phyloP scores from a whole-genome alignment of 805 yeast genomes.

The Schizosaccharomyces lindneri region DNA sequence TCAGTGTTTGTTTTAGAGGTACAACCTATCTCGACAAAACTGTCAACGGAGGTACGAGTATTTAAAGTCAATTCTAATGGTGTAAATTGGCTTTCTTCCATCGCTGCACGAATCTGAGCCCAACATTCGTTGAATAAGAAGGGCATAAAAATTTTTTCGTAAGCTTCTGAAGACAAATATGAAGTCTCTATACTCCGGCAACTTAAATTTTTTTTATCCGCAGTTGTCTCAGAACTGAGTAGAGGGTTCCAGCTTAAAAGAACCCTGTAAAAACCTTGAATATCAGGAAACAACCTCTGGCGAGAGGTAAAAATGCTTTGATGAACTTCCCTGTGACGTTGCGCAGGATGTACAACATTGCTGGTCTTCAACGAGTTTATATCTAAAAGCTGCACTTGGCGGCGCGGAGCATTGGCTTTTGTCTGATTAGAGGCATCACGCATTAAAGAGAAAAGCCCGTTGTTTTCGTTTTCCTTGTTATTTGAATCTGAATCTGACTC shows the following conservation, averaged over 20 bases:
- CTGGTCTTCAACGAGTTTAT: background rate
- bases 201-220: background rate
- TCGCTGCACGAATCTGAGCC: slow-evolving; percentile 63
- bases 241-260: background rate
- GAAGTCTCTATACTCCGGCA: background rate
- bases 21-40: slow-evolving; percentile 67
- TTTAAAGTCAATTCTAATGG: slow-evolving; percentile 32
- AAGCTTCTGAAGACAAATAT: slow-evolving; percentile 24
- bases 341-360: background rate
- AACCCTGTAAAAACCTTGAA: background rate
- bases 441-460: background rate
- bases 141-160: slow-evolving; percentile 50
- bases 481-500: background rate
- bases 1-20: slow-evolving; percentile 29
- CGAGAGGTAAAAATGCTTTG: background rate
- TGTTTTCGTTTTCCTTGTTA: background rate
- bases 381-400: background rate
- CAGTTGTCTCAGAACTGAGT: background rate
- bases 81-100: slow-evolving; percentile 31
- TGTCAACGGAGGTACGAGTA: slow-evolving; percentile 58
- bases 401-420: background rate
- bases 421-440: background rate
- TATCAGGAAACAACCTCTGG: background rate
- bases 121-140: slow-evolving; percentile 71
- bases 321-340: background rate